Base-by-base conservation (phyloP, 305 asterid species). In the Rubia tinctorum region DNA sequence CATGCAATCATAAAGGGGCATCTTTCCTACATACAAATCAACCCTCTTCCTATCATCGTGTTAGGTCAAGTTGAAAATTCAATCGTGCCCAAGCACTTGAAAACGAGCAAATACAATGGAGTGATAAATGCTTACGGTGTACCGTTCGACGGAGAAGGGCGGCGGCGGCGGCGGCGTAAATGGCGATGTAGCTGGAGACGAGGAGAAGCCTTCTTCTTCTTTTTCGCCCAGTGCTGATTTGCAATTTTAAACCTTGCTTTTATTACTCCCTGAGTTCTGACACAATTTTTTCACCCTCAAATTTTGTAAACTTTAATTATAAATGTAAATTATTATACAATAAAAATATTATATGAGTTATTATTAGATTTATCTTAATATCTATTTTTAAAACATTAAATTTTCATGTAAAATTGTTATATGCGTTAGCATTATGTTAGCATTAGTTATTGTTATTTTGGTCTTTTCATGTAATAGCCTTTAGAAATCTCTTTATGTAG, bases 1-100 rank as follows among this genome's bases (percentile, higher is more conserved):
- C 96, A 91, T 82, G 75, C 97, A 93, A 71, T 93, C 98, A 77
- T 93, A 91, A 37, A 91, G 97, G 51, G 98, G 97, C 98, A 91
- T 93, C 74, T 73, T 84, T 70, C 37, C 59, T 59, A 53, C 60
- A 53, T 13, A 47, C 53, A n/a, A 53, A 53, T 53, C 60, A 53
- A 8, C 60, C 60, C 10, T 43, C 39, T 34, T 34, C 39, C 2
- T 34, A 43, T 43, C 12, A 43, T 43, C 47, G 47, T 11, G 40
- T 13, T 23, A 30, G 20, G 13, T n/a, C n/a, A 62, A 51, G 15
- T n/a, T 23, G 39, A 25, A 13, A 20, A 40, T 11, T 45, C 11
- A 1, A 23, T 14, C 11, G 5, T n/a, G 30, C 40, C 23, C 2
- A 71, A 7, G 25, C 34, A 49, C 2, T 30, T 53, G 23, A 53